Evolutionary conservation across 306 rosid genomes (phyloP).

Genomic region (Lagenaria siceraria): DNA sequence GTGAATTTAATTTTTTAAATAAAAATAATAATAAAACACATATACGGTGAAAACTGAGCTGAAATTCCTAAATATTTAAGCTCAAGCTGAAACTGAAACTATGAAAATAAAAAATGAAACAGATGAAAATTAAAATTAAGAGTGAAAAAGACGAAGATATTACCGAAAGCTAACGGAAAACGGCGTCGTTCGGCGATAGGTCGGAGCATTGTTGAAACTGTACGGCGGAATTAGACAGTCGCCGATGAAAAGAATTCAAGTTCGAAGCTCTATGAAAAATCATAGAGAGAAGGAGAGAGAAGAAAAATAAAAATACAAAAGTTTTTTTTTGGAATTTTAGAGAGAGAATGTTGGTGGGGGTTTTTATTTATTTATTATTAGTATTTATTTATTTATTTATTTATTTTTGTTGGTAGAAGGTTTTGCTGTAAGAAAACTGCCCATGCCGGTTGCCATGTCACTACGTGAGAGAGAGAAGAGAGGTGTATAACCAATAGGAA

Average conservation of each 20-base stretch:
- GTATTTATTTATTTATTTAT: neutral
- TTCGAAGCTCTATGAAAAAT: constrained; percentile 44
- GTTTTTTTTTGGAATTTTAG: constrained; percentile 18
- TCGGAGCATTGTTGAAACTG: constrained; percentile 11
- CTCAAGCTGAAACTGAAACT: neutral
- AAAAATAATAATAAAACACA: neutral
- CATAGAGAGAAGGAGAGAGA: constrained; percentile 40
- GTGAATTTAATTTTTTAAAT: neutral
- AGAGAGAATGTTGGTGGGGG: constrained; percentile 25
- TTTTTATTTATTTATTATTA: neutral
- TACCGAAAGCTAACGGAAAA: neutral
- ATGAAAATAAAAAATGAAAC: neutral
- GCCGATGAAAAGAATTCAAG: constrained; percentile 25
- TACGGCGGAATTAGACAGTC: constrained; percentile 25
- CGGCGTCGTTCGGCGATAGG: neutral
- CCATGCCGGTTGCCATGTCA: constrained; percentile 11
- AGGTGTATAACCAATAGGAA: neutral
- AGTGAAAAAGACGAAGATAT: neutral
- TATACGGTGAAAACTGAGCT: neutral
- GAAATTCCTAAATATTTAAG: neutral
- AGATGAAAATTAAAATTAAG: constrained; percentile 4
- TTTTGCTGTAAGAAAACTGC: constrained; percentile 21
- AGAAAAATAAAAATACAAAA: neutral
- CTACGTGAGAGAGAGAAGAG: constrained; percentile 14
- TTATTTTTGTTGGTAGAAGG: neutral